Conservation (phyloP, 2,329 filamentous ascomycete genomes). For the Neoarthrinium moseri region DNA sequence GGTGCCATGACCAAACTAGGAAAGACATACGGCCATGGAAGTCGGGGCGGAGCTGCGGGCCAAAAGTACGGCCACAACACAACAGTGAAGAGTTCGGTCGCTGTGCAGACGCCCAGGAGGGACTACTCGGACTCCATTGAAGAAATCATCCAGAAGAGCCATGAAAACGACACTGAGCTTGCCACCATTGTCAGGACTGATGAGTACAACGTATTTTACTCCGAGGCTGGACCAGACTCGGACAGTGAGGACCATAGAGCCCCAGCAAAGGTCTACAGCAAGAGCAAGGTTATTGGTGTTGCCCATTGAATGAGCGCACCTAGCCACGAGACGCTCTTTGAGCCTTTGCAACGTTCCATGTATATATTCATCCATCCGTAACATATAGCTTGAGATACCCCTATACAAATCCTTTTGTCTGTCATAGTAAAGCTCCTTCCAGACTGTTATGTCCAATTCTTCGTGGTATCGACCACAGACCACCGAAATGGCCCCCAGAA, state of each 20-base stretch:
- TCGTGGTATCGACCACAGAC: no score
- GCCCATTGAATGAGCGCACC: no score
- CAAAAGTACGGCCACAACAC: slow-evolving; percentile 5
- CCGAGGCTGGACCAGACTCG: not conserved
- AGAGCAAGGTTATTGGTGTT: not conserved
- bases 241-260: not conserved
- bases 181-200: slow-evolving; percentile 4
- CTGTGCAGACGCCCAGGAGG: not conserved
- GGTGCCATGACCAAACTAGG: slow-evolving; percentile 9
- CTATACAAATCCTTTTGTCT: no score
- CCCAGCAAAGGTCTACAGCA: slow-evolving; percentile 1
- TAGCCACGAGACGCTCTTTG: no score
- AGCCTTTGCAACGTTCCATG: no score
- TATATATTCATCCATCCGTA: no score
- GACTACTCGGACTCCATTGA: slow-evolving; percentile 9
- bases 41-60: not conserved
- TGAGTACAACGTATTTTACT: slow-evolving; percentile 5
- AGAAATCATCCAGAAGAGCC: slow-evolving; percentile 8
- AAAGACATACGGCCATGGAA: slow-evolving; percentile 3
- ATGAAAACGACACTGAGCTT: slow-evolving; percentile 2
- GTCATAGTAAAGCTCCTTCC: no score
- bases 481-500: no score
- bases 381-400: no score
- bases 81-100: not conserved
- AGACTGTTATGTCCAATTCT: no score